Percentiles rank a stretch among this genome's conserved stretches.
Conservation (phyloP, 768 basidiomycete genomes). For the Boletus reticuloceps region DNA sequence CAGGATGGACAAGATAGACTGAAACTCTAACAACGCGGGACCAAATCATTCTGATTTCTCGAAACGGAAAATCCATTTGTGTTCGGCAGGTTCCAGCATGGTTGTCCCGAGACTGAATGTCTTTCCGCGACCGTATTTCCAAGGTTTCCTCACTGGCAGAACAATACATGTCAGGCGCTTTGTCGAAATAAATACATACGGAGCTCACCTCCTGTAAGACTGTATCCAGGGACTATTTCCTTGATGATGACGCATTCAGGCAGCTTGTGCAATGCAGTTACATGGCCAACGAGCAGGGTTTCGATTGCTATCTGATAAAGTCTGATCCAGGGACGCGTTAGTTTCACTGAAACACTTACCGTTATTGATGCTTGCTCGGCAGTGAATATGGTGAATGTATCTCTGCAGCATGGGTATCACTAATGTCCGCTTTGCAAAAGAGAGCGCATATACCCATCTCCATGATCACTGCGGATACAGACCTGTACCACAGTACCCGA, state of each 20-base stretch:
- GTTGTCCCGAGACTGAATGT: constrained; percentile 20
- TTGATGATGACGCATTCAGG: constrained; percentile 16
- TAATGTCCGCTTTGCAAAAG: too few species aligned
- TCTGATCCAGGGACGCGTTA: neutral
- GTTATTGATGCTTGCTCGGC: constrained; percentile 15
- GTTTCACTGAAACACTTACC: constrained; percentile 11
- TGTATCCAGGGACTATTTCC: constrained; percentile 13
- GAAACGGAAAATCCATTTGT: constrained; percentile 29
- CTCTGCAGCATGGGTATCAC: constrained; percentile 8
- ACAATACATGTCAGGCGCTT: constrained; percentile 4
- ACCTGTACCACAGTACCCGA: constrained; percentile 26
- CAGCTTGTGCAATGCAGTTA: constrained; percentile 9
- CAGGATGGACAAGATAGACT: neutral
- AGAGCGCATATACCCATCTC: constrained; percentile 20
- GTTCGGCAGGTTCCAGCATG: constrained; percentile 18
- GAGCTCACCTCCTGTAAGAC: constrained; percentile 18
- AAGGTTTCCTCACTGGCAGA: constrained; percentile 22
- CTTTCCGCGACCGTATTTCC: constrained; percentile 30
- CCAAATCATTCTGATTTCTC: constrained; percentile 4
- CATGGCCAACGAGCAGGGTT: constrained; percentile 22
- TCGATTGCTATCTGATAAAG: constrained; percentile 21
- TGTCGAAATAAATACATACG: neutral
- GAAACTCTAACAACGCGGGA: neutral
- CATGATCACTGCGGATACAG: constrained; percentile 14
- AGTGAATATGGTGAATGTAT: constrained; percentile 4